Evolutionary conservation across 1,284 basidiomycete species (phyloP), one percentile per base, ranked within the genome.

Genomic region (Inonotus hispidus): DNA sequence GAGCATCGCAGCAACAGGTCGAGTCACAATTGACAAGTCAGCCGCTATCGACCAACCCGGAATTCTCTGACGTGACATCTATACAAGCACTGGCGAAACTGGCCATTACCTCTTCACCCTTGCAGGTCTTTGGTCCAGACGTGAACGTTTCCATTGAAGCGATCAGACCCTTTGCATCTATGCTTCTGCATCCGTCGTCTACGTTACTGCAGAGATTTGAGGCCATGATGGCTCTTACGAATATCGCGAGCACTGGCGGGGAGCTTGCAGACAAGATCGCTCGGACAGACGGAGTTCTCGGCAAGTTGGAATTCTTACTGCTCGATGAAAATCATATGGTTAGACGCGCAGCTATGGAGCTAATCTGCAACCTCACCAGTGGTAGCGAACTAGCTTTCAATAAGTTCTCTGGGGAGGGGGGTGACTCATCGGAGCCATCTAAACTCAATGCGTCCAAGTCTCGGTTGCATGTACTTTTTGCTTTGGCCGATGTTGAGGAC

Each of bases 41-140:
- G 32, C 54, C 62, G 7, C 66, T 67, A 35, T 63, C 64, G 25
- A 66, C 68, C 25, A 69, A 70, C 43, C 66, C 82, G 38, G 79
- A 83, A 56, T 67, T 73, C n/a, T 69, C 75, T 3, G 80, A 82
- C 60, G 76, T 96, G 6, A 77, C 83, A 11, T 80, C 92, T 0
- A 81, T 93, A 32, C 96, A 98, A 71, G 95, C 94, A 0, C 77
- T 98, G 14, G 92, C 95, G 10, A 98, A 97, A 70, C 84, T 99
- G 35, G 79, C 92, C 55, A 98, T 99, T 68, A 95, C 95, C 0
- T 81, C 93, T 1, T 87, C 94, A 13, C 96, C 96, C 0, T 74
- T 92, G 1, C 86, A 95, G 62, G 88, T 98, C 35, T 97, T 96
- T 74, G 91, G 92, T 1, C 91, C 93, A 1, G 81, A 88, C 66